Evolutionary conservation across 148 eudicot species (phyloP), one percentile per base, ranked within the genome.

Genomic region (Persicaria tinctoria): DNA sequence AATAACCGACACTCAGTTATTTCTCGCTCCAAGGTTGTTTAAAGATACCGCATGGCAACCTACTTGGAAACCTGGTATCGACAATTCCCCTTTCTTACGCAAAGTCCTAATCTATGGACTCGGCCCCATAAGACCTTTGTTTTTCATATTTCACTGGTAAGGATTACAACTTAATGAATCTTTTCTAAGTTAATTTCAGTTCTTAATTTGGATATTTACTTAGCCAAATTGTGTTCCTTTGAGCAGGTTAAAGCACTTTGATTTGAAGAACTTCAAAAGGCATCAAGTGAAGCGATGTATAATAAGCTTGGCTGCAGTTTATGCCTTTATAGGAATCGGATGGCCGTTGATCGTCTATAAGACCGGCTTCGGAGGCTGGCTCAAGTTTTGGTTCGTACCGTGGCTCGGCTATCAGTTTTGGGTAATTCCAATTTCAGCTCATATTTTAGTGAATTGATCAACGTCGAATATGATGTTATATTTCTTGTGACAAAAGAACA

Each of bases 361-460:
- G 76, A 74, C 87, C 0, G 98, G 98, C 54, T 77, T 94, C 38
- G 75, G 83, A 49, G 98, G 98, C 73, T 94, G 97, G 97, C 82
- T 94, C 80, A 94, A 94, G 81, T 94, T 90, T 85, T 94, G 98
- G 98, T 81, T 94, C 66, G 89, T 91, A 88, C 98, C 98, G 16
- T 94, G 98, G 97, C 76, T 94, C 86, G 98, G 97, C 79, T 94
- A 90, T 84, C 98, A 94, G 78, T 94, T 94, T 73, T 94, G 98
- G 98, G 97, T 91, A 94, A 75, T 74, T 27, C 45, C 41, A 32
- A 47, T 14, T 11, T 9, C 23, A 1, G 44, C 1, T 10, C 0
- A 7, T 23, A 20, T 32, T 32, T 10, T 27, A 32, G 41, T 0
- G 41, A 32, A 32, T 32, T 32, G 41, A 32, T 1, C 2, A 32